These are phyloP conservation scores for Solanum sejunctum DNA, from an alignment of 257 asterid species.

Conservation along the genomic window DNA sequence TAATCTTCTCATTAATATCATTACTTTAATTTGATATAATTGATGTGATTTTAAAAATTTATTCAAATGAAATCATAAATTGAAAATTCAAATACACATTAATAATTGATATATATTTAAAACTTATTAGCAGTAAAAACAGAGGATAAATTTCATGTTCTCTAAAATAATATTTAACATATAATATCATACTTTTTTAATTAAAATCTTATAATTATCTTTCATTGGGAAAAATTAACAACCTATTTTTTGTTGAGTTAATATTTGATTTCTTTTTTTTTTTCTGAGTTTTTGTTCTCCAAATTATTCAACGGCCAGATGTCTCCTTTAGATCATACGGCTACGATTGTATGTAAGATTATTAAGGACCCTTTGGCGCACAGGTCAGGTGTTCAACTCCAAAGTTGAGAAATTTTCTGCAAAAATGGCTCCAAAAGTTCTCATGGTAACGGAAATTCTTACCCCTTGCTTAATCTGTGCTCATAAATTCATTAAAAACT, in stretches of 20 bases:
- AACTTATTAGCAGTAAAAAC: too few species aligned
- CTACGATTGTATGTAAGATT: background rate
- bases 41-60: background rate
- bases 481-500: background rate
- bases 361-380: background rate
- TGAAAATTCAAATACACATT: too few species aligned
- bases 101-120: too few species aligned
- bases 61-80: too few species aligned
- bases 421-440: slow-evolving; percentile 39
- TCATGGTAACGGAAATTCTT: slow-evolving; percentile 19
- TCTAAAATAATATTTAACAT: too few species aligned
- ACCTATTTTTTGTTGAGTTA: too few species aligned
- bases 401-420: background rate
- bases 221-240: too few species aligned
- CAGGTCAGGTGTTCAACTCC: background rate
- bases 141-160: too few species aligned
- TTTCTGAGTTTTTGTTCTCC: background rate
- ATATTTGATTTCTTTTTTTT: too few species aligned
- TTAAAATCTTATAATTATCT: too few species aligned
- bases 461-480: background rate
- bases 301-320: background rate
- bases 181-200: too few species aligned
- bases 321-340: background rate
- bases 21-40: too few species aligned
- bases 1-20: background rate